These are phyloP conservation scores for Penicillium sp. DNA, from an alignment of 2,329 filamentous ascomycete species.

Conservation along the genomic window DNA sequence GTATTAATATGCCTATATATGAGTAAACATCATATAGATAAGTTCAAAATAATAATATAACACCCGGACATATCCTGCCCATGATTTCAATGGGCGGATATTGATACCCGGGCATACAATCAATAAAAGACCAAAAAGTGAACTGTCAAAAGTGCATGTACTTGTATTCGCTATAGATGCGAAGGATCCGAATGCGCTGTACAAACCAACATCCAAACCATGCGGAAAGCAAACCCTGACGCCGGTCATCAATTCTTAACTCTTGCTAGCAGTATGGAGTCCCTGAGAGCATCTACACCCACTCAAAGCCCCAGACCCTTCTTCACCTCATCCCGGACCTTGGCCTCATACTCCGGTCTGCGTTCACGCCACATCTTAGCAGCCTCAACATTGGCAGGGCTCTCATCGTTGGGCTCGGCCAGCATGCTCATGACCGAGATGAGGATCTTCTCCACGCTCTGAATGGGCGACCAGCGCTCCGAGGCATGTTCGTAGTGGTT, in stretches of 20 bases:
- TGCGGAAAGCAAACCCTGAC: slow-evolving; percentile 22
- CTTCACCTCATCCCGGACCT: slow-evolving; percentile 80
- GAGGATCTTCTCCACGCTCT: slow-evolving; percentile 96
- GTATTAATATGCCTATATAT: background rate
- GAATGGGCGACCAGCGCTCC: slow-evolving; percentile 94
- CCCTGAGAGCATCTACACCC: background rate
- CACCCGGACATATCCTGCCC: background rate
- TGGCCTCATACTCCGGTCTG: slow-evolving; percentile 78
- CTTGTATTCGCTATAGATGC: slow-evolving; percentile 12
- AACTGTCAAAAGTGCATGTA: background rate
- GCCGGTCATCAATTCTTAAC: slow-evolving; percentile 25
- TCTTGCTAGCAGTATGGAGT: background rate
- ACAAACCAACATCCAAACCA: slow-evolving; percentile 16
- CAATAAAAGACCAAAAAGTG: background rate
- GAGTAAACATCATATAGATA: background rate
- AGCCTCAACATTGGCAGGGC: slow-evolving; percentile 92
- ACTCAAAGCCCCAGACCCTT: slow-evolving; percentile 72
- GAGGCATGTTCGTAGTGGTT: slow-evolving; percentile 97
- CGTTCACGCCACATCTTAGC: slow-evolving; percentile 94
- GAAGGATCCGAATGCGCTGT: slow-evolving; percentile 17
- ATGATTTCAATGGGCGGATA: background rate
- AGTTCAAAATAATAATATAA: background rate
- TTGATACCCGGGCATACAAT: background rate
- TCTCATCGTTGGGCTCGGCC: slow-evolving; percentile 95
- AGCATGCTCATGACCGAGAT: slow-evolving; percentile 98